Conservation (phyloP, 768 basidiomycete genomes). For the Panellus pusillus region DNA sequence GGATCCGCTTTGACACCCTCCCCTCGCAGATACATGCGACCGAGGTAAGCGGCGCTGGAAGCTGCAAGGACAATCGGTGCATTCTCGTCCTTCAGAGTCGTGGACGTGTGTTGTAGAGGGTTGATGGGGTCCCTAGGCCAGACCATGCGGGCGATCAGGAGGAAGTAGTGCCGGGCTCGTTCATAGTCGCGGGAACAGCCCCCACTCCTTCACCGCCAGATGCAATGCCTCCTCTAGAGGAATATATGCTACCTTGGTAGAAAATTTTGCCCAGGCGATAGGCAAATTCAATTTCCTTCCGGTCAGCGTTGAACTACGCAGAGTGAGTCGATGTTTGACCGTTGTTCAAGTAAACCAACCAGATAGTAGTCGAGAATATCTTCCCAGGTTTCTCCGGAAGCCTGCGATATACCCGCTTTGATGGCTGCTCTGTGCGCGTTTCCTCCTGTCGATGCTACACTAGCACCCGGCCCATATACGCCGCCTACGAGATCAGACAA, state of each 20-base stretch:
- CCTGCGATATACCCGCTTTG: slow-evolving; percentile 78
- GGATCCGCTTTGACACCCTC: slow-evolving; percentile 85
- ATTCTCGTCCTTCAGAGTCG: slow-evolving; percentile 50
- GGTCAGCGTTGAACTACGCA: slow-evolving; percentile 87
- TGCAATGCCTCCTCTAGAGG: slow-evolving; percentile 71
- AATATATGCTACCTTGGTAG: slow-evolving; percentile 94
- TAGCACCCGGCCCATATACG: slow-evolving; percentile 92
- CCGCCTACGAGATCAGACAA: slow-evolving; percentile 92
- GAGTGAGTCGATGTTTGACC: neutral
- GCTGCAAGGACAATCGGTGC: slow-evolving; percentile 63
- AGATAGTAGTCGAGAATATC: slow-evolving; percentile 91
- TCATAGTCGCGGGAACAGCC: slow-evolving; percentile 75
- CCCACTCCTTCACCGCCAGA: slow-evolving; percentile 94
- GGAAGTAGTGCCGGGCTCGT: slow-evolving; percentile 81
- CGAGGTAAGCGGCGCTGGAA: slow-evolving; percentile 83
- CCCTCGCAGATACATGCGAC: slow-evolving; percentile 91
- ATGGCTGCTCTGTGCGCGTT: slow-evolving; percentile 75
- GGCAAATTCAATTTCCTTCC: slow-evolving; percentile 86
- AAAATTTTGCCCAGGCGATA: slow-evolving; percentile 93
- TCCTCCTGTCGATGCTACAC: slow-evolving; percentile 84
- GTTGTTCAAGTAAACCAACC: slow-evolving; percentile 39
- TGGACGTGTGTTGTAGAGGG: slow-evolving; percentile 43
- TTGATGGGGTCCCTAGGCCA: slow-evolving; percentile 84
- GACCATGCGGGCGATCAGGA: slow-evolving; percentile 74
- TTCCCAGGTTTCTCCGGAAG: slow-evolving; percentile 92